Percentiles rank a stretch among this genome's conserved stretches.
These are phyloP conservation scores for Apostasia shenzhenica DNA, from an alignment of 106 monocot genomes.

Conservation along the genomic window DNA sequence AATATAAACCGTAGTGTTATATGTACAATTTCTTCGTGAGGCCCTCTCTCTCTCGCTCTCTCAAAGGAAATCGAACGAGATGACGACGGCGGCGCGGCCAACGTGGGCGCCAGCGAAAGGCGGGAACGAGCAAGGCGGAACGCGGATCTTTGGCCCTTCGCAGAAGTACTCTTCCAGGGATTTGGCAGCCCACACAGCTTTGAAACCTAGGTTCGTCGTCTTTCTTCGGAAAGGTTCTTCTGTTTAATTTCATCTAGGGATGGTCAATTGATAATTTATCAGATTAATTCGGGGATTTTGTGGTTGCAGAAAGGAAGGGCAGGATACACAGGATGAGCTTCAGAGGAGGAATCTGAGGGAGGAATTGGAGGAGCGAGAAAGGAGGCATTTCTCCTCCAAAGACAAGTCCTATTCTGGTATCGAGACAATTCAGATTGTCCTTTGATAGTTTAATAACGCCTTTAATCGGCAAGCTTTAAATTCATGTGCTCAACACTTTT, in stretches of 20 bases:
- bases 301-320: slow-evolving; percentile 73
- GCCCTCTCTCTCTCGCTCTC: too few relatives aligned
- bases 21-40: too few relatives aligned
- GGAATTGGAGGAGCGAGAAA: slow-evolving; percentile 87
- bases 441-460: background rate
- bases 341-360: slow-evolving; percentile 88
- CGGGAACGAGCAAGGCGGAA: slow-evolving; percentile 94
- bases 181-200: slow-evolving; percentile 81
- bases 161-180: slow-evolving; percentile 95
- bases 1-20: too few relatives aligned
- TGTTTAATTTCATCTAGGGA: too few relatives aligned
- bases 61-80: slow-evolving; percentile 5
- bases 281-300: background rate
- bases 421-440: background rate
- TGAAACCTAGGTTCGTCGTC: slow-evolving; percentile 71
- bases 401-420: slow-evolving; percentile 76
- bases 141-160: slow-evolving; percentile 93
- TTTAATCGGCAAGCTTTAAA: background rate
- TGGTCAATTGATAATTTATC: too few relatives aligned
- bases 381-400: slow-evolving; percentile 79
- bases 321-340: slow-evolving; percentile 86
- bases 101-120: slow-evolving; percentile 99
- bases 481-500: background rate
- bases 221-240: background rate
- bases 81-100: slow-evolving; percentile 95